Evolutionary conservation across 495 filamentous ascomycete genomes (phyloP).

Genomic region (Podospora tetraspora): DNA sequence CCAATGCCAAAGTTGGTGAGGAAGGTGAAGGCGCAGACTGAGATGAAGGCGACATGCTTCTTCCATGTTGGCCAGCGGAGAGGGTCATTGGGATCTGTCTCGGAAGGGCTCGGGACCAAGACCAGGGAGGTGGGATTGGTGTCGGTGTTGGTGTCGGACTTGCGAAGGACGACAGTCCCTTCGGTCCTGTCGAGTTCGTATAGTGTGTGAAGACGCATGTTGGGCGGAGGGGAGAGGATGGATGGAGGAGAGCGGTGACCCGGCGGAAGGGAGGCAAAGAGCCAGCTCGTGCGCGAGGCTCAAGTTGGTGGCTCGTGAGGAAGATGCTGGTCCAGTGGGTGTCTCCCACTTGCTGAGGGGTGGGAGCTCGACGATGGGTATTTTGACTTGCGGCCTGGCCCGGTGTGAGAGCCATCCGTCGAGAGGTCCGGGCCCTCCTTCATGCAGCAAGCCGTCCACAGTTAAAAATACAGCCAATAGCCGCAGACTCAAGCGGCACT

Average conservation of each 20-base stretch:
- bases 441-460: background rate
- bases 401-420: background rate
- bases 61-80: constrained; percentile 31
- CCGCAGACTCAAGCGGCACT: too few species aligned
- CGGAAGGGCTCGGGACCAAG: constrained; percentile 30
- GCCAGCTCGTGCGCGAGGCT: background rate
- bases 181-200: constrained; percentile 30
- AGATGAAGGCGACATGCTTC: constrained; percentile 31
- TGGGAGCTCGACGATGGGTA: background rate
- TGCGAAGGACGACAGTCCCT: constrained; percentile 29
- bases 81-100: constrained; percentile 34
- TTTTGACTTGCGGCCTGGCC: background rate
- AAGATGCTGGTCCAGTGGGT: background rate
- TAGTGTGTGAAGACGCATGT: constrained; percentile 28
- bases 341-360: background rate
- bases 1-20: constrained; percentile 40
- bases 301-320: background rate
- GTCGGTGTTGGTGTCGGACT: constrained; percentile 7
- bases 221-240: background rate
- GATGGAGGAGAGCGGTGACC: background rate
- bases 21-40: constrained; percentile 34
- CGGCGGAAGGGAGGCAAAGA: background rate
- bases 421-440: background rate
- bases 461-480: background rate
- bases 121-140: constrained; percentile 21